A percentile compares a stretch with the other conserved stretches of the same genome.
Conservation (phyloP, 208 protist species). For the Acanthamoeba lenticulata region DNA sequence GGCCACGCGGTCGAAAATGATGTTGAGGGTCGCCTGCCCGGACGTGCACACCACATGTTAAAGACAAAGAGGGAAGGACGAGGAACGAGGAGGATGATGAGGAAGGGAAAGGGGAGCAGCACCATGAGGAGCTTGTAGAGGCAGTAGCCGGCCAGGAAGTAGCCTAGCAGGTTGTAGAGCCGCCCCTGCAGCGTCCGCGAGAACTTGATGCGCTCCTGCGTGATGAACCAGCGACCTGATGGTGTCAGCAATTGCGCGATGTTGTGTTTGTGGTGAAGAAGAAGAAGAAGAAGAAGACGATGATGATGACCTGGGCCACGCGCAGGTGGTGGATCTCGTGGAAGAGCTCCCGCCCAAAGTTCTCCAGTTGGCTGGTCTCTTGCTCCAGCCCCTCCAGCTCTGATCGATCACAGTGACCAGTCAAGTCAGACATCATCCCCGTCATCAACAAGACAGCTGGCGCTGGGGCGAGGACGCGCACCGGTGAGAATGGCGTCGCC, state of each 20-base stretch:
- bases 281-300: background rate
- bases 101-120: background rate
- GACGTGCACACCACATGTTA: background rate
- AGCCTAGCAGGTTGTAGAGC: constrained; percentile 84
- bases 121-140: constrained; percentile 88
- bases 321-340: constrained; percentile 54
- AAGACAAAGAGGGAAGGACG: background rate
- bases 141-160: constrained; percentile 86
- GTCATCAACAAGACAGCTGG: background rate
- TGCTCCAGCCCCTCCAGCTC: background rate
- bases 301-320: background rate
- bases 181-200: constrained; percentile 79
- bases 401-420: background rate
- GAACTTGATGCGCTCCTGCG: constrained; percentile 75
- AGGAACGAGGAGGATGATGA: background rate
- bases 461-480: background rate
- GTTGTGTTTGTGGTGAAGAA: too few species aligned
- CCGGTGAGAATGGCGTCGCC: background rate
- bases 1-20: constrained; percentile 82
- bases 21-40: constrained; percentile 80
- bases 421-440: background rate
- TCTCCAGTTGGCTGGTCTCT: constrained; percentile 20
- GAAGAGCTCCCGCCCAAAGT: constrained; percentile 54
- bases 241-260: background rate
- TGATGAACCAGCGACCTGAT: background rate